Percentiles rank a stretch among this genome's conserved stretches.
phyloP scores from a whole-genome alignment of 164 flowering plant genomes.

The Saururus chinensis region DNA sequence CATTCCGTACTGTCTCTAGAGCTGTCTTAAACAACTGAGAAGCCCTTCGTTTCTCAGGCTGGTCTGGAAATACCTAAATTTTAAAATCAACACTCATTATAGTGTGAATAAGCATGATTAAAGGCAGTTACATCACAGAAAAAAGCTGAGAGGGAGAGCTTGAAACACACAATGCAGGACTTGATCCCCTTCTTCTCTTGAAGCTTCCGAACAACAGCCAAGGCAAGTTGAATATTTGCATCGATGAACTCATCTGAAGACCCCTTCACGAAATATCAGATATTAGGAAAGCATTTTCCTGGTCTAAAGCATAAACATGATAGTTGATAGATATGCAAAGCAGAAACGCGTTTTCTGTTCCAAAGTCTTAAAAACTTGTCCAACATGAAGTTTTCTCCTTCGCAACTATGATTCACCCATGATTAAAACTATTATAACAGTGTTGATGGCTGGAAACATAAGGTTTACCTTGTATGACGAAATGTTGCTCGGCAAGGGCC shows the following conservation, averaged over 20 bases:
- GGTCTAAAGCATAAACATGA: not conserved
- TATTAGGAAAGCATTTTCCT: constrained; percentile 23
- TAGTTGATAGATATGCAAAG: not conserved
- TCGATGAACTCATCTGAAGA: constrained; percentile 96
- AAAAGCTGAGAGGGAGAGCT: not conserved
- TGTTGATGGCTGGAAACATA: not conserved
- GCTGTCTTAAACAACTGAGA: constrained; percentile 67
- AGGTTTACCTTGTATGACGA: constrained; percentile 82
- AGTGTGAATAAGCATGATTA: not conserved
- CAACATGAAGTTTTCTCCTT: not conserved
- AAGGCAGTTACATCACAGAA: not conserved
- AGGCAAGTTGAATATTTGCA: constrained; percentile 86
- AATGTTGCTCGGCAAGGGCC: constrained; percentile 79
- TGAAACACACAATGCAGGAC: constrained; percentile 64
- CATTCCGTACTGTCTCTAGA: constrained; percentile 54
- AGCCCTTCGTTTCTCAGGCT: constrained; percentile 87
- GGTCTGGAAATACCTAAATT: constrained; percentile 86
- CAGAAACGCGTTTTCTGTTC: not conserved
- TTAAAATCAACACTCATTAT: not conserved
- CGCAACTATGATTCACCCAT: not conserved
- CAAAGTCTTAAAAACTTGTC: not conserved
- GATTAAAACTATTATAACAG: too few relatives aligned
- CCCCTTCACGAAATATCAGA: constrained; percentile 61
- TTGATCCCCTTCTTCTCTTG: constrained; percentile 52
- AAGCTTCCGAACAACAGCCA: constrained; percentile 68